These are phyloP conservation scores for Rhodotorula paludigena DNA, from an alignment of 768 basidiomycete species.

Conservation along the genomic window DNA sequence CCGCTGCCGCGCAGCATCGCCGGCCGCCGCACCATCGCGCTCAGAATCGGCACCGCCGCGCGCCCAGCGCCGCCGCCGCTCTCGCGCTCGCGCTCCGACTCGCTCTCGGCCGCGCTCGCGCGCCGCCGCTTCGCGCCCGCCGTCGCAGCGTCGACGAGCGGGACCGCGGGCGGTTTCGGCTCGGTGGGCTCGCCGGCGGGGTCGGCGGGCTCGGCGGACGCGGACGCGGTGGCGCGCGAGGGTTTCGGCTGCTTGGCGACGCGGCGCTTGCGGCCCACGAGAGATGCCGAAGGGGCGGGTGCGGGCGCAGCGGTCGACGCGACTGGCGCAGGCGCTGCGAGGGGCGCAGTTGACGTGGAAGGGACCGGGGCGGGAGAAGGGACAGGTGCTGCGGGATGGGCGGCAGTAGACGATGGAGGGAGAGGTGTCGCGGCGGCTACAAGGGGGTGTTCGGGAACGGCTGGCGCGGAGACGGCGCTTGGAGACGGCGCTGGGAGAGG, in stretches of 20 bases:
- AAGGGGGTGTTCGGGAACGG: too few relatives aligned
- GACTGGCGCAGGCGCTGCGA: not conserved
- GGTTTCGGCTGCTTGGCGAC: slow-evolving; percentile 9
- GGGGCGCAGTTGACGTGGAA: not conserved
- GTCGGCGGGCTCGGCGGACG: not conserved
- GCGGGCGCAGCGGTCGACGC: not conserved
- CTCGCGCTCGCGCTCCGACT: too few relatives aligned
- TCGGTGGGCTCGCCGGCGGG: not conserved
- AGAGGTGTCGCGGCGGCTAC: too few relatives aligned
- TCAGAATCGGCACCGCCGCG: too few relatives aligned
- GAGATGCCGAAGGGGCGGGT: not conserved
- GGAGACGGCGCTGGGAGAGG: too few relatives aligned
- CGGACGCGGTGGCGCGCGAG: not conserved
- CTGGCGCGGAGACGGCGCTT: too few relatives aligned
- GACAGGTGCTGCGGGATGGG: not conserved
- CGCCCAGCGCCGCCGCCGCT: too few relatives aligned
- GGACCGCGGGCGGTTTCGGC: not conserved
- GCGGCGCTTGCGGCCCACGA: slow-evolving; percentile 16
- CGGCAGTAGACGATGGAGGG: too few relatives aligned
- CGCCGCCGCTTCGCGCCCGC: not conserved
- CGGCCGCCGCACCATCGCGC: too few relatives aligned
- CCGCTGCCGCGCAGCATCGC: too few relatives aligned
- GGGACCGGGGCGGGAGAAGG: not conserved
- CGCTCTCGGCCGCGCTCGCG: too few relatives aligned
- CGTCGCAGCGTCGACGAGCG: too few relatives aligned